A percentile compares a stretch with the other conserved stretches of the same genome.
phyloP scores from a whole-genome alignment of 106 monocot genomes.

The Chionographis japonica region DNA sequence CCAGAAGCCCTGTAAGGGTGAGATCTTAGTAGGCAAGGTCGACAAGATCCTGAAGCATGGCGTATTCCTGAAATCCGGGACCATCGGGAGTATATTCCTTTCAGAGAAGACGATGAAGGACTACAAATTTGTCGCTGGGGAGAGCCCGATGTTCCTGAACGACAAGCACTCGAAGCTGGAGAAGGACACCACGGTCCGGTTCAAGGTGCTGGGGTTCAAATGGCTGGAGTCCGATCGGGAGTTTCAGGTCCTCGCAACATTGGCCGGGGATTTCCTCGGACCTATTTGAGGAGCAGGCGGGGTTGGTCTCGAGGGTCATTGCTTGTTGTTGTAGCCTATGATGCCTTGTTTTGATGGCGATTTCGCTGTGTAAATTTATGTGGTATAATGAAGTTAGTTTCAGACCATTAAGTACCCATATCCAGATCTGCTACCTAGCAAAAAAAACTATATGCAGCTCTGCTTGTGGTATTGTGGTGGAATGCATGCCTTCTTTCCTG shows the following conservation, averaged over 20 bases:
- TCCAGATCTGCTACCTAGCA: too few species aligned
- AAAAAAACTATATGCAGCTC: too few species aligned
- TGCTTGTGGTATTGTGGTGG: too few species aligned
- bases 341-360: too few species aligned
- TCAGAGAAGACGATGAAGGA: slow-evolving; percentile 56
- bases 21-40: slow-evolving; percentile 56
- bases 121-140: slow-evolving; percentile 48
- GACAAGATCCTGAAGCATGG: slow-evolving; percentile 73
- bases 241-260: slow-evolving; percentile 60
- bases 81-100: slow-evolving; percentile 57
- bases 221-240: slow-evolving; percentile 70
- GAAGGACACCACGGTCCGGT: slow-evolving; percentile 48
- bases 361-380: too few species aligned
- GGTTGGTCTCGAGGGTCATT: not conserved
- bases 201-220: slow-evolving; percentile 67
- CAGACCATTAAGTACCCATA: too few species aligned
- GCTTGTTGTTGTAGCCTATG: not conserved
- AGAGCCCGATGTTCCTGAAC: slow-evolving; percentile 62
- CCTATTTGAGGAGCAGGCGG: slow-evolving; percentile 21
- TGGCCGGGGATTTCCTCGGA: slow-evolving; percentile 77
- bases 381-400: too few species aligned
- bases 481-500: too few species aligned
- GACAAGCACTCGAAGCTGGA: slow-evolving; percentile 55
- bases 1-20: slow-evolving; percentile 62
- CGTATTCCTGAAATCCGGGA: slow-evolving; percentile 59